Conservation (phyloP, 2,329 filamentous ascomycete genomes). For the Trichophyton simii region DNA sequence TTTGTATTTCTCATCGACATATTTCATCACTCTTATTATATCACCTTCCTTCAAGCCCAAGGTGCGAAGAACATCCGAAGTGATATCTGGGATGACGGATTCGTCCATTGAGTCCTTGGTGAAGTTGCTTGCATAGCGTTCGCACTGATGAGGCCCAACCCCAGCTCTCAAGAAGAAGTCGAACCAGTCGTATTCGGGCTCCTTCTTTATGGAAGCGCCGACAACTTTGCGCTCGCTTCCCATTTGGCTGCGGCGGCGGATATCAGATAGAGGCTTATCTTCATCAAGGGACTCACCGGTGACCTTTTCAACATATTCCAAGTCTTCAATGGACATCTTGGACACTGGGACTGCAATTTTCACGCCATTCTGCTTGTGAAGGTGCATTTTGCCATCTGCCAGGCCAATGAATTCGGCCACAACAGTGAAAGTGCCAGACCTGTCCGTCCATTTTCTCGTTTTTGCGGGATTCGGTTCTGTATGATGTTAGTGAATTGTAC, state of each 20-base stretch:
- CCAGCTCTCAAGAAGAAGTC: constrained; percentile 93
- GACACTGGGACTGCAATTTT: constrained; percentile 92
- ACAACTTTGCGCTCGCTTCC: constrained; percentile 30
- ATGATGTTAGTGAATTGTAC: not conserved
- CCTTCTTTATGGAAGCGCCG: constrained; percentile 24
- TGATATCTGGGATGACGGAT: constrained; percentile 79
- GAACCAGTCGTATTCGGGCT: constrained; percentile 88
- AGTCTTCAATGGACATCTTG: constrained; percentile 91
- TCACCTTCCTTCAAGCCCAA: constrained; percentile 93
- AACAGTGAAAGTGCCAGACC: constrained; percentile 90
- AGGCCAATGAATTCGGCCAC: constrained; percentile 92
- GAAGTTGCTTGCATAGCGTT: constrained; percentile 86
- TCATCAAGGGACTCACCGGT: constrained; percentile 84
- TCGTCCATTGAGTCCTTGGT: constrained; percentile 90
- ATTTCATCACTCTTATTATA: constrained; percentile 88
- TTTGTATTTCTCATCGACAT: constrained; percentile 66
- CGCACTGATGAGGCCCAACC: constrained; percentile 82
- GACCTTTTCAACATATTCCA: constrained; percentile 82
- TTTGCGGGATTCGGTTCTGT: constrained; percentile 71
- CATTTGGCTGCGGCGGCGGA: constrained; percentile 42
- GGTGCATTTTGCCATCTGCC: constrained; percentile 89
- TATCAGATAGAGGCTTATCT: constrained; percentile 81
- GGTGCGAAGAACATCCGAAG: constrained; percentile 66
- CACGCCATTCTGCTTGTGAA: constrained; percentile 95
- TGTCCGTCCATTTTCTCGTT: constrained; percentile 86